Base-by-base conservation (phyloP, 2,329 filamentous ascomycete genomes). In the Beauveria australis region DNA sequence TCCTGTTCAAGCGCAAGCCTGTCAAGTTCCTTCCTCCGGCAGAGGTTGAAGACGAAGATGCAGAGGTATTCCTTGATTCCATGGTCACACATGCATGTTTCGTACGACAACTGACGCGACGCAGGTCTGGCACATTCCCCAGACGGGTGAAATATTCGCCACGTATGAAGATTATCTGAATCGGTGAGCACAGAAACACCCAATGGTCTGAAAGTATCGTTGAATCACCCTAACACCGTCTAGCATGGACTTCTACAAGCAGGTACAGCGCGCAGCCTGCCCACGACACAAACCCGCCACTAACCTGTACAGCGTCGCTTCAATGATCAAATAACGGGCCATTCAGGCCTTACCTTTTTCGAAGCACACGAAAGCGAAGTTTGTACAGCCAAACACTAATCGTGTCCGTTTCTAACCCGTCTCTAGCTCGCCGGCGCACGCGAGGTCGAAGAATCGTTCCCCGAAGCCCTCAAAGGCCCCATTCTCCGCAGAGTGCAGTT, bases 1-100 rank as follows among this genome's bases (percentile, higher is more conserved):
- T 99, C 68, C 83, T 96, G 65, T 97, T 90, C 76, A 97, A 97
- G 79, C 86, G 94, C 69, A 97, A 97, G 77, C 92, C 92, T 61
- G 92, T 97, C 71, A 87, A 90, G 76, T 89, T 91, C 72, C 79
- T 92, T 66, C 82, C 89, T 54, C 81, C 82, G 53, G 88, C 89
- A 24, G 78, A 83, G 57, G 84, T 93, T 66, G 82, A 92, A 67
- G 87, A 94, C 79, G 91, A 96, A 66, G 86, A 89, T 69, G 81
- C 84, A 67, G 92, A 97, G 83, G 92, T 93, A 81, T 68, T 82
- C 72, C 62, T 59, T 61, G 56, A 49, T 46, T 62, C 59, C 59
- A 16, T 43, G 30, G 60, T 52, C 51, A 48, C 53, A 40, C 41
- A 47, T 61, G 49, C 53, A 47, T 53, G 56, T 33, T 63, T 61